Percentiles rank a stretch among this genome's conserved stretches.
phyloP scores from a whole-genome alignment of 2,329 filamentous ascomycete species.

The Neurospora sp. region DNA sequence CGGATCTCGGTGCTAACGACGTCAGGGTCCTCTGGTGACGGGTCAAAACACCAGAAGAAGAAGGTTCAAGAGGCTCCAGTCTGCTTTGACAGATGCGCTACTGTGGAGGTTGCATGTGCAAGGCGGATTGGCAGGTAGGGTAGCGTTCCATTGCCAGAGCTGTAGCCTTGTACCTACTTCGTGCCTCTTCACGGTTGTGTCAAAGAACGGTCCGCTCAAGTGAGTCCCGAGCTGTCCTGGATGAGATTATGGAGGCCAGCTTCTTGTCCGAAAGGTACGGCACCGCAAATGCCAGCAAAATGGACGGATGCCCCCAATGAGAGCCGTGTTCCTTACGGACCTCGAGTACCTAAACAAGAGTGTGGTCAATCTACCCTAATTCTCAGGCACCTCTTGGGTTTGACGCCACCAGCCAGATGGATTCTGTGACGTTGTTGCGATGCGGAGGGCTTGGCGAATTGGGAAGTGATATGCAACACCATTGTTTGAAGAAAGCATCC shows the following conservation, averaged over 20 bases:
- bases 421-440: neutral
- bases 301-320: constrained; percentile 16
- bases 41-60: neutral
- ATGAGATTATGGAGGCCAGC: neutral
- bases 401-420: neutral
- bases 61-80: neutral
- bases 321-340: constrained; percentile 3
- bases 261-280: neutral
- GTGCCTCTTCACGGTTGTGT: constrained; percentile 3
- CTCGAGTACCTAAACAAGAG: neutral
- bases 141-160: neutral
- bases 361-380: constrained; percentile 7
- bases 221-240: constrained; percentile 6
- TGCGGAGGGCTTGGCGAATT: neutral
- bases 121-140: neutral
- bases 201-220: constrained; percentile 12
- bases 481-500: neutral
- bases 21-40: neutral
- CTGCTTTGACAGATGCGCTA: neutral
- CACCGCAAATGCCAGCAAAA: constrained; percentile 2
- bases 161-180: neutral
- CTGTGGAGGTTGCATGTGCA: neutral
- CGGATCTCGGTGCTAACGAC: neutral
- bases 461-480: neutral
- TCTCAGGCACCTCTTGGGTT: constrained; percentile 11